Conservation (phyloP, 352 stramenopile genomes). For the Plasmopara muralis region DNA sequence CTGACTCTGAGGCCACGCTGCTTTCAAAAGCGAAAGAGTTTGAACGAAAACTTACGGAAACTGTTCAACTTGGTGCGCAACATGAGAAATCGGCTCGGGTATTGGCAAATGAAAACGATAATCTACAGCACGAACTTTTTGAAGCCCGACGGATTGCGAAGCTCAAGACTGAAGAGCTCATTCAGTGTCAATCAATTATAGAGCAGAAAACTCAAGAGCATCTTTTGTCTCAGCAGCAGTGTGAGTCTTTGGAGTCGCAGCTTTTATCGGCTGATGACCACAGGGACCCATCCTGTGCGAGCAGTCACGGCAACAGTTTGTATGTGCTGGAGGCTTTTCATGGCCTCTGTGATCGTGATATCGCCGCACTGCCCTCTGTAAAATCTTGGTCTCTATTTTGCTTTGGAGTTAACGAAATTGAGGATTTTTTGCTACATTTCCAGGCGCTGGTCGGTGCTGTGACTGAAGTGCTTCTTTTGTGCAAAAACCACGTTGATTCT, state of each 20-base stretch:
- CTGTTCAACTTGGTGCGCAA: constrained; percentile 4
- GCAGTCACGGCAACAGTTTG: neutral
- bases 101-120: constrained; percentile 15
- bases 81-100: constrained; percentile 8
- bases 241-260: constrained; percentile 18
- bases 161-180: constrained; percentile 11
- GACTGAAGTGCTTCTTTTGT: constrained; percentile 28
- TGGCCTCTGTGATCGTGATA: constrained; percentile 15
- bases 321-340: constrained; percentile 9
- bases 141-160: constrained; percentile 12
- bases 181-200: constrained; percentile 10
- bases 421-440: constrained; percentile 38
- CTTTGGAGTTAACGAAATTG: constrained; percentile 21
- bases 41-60: constrained; percentile 1
- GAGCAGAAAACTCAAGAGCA: constrained; percentile 14
- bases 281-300: neutral
- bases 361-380: constrained; percentile 6
- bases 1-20: constrained; percentile 2
- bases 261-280: constrained; percentile 18
- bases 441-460: constrained; percentile 28
- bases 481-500: constrained; percentile 25
- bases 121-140: constrained; percentile 15
- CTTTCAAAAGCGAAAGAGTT: constrained; percentile 1
- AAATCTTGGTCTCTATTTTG: constrained; percentile 15
- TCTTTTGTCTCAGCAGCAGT: constrained; percentile 5